These are phyloP conservation scores for Rubus parviflorus DNA, from an alignment of 306 rosid genomes.

Conservation along the genomic window DNA sequence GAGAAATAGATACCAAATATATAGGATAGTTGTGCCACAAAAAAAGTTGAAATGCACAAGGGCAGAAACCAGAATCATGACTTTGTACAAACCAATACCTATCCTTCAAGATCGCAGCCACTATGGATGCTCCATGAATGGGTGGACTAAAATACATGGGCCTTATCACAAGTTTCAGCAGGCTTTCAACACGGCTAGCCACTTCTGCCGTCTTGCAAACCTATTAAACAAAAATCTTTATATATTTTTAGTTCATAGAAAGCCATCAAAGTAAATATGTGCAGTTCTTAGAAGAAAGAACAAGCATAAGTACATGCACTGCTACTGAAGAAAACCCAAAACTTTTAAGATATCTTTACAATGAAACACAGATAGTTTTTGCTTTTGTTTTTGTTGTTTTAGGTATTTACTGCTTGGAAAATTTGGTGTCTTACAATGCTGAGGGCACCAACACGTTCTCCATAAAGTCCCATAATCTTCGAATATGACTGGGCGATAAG, in stretches of 20 bases:
- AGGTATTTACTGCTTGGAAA: not conserved
- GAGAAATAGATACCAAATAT: not conserved
- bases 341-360: not conserved
- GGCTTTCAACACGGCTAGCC: constrained; percentile 83
- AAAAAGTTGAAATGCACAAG: not conserved
- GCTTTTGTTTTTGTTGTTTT: not conserved
- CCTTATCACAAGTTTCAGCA: constrained; percentile 87
- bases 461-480: constrained; percentile 93
- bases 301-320: not conserved
- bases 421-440: constrained; percentile 64
- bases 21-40: not conserved
- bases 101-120: constrained; percentile 73
- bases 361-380: not conserved
- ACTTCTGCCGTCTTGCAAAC: constrained; percentile 82
- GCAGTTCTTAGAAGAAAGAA: not conserved
- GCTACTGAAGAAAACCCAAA: not conserved
- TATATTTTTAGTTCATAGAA: not conserved
- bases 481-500: constrained; percentile 90
- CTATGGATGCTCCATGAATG: constrained; percentile 93
- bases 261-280: not conserved
- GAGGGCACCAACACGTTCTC: constrained; percentile 94
- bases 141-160: constrained; percentile 94
- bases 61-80: constrained; percentile 2
- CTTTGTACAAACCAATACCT: constrained; percentile 34
- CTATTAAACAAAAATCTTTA: constrained; percentile 30